Evolutionary conservation across 1,284 basidiomycete species (phyloP), one percentile per base, ranked within the genome.

Genomic region (Neotropicomus parvogracilis): DNA sequence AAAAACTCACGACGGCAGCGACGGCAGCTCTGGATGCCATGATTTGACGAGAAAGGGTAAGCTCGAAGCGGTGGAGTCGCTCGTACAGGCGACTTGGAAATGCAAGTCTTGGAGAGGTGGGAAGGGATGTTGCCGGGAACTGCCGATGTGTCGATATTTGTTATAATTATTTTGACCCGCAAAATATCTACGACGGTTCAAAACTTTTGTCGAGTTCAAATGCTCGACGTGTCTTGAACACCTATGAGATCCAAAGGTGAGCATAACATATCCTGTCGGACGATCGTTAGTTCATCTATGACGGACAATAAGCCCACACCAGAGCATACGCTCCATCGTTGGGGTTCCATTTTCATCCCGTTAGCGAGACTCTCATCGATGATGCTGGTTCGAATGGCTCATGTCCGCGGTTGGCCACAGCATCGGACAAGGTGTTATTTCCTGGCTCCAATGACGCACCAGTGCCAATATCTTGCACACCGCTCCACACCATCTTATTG

Each of bases 11-110:
- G 64, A 92, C 81, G 69, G 84, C 84, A 59, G 81, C 83, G 54
- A 78, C 75, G 61, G 84, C 85, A 77, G 80, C 79, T 83, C 86
- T 91, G 64, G 88, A 80, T 58, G 89, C 87, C 89, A 91, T 92
- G 33, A 40, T 32, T 55, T 62, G 39, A 48, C 11, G 20, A 37
- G 11, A 46, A 43, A 26, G 12, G 19, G 19, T 48, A 31, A 37
- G 45, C 11, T 40, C 3, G 7, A 38, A 48, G 24, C 40, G 38
- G 40, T 37, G 40, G 29, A 43, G 20, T 41, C 9, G 31, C 31
- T 40, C 45, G 52, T 54, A 57, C 58, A 29, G 48, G 50, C 36
- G 34, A 43, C 35, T 51, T 40, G 51, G 48, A 48, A 49, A 44
- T 40, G 50, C 34, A 41, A 44, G 52, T 52, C 44, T 53, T 44